Base-by-base conservation (phyloP, 2,329 filamentous ascomycete genomes). In the Fusarium pseudograminearum region DNA sequence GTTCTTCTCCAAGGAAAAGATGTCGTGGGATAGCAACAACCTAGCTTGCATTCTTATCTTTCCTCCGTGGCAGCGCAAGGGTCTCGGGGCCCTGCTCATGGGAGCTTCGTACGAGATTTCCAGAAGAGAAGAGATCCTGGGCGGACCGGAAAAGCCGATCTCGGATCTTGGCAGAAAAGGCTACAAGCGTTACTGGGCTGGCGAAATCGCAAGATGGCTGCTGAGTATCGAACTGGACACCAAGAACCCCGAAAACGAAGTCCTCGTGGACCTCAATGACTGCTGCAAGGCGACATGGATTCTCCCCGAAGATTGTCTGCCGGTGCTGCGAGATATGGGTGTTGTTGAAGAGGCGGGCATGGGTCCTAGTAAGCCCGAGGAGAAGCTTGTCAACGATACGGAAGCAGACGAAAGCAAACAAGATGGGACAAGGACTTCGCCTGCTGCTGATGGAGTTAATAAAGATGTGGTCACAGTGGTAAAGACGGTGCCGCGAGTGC, bases 1-100 rank as follows among this genome's bases (percentile, higher is more conserved):
- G n/a, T 98, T 98, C 85, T 99, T 98, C 83, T 97, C 93, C 69
- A 98, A 99, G 78, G 96, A 99, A 80, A 98, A 98, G 79, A 92
- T 98, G 85, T 97, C 93, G 5, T 99, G 96, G 95, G 96, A 99
- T 76, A 94, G 95, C 76, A 98, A 99, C 80, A 99, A 98, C 72
- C 86, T 99, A 7, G 96, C 96, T 2, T 99, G 96, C 78, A 99
- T 99, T 73, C 85, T 98, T 9, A 88, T 98, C 18, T 98, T 98
- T 76, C 96, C 96, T 2, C 96, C 96, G 0, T 98, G 95, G 89
- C 95, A 98, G 80, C 90, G 92, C 68, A 94, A 93, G 70, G 94
- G 95, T 2, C 86, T 98, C 1, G 96, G 96, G 0, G 90, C 93
- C 53, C 83, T 98, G 52, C 85, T 99, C 33, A 98, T 99, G 89